A percentile compares a stretch with the other conserved stretches of the same genome.
These are phyloP conservation scores for Candida vaughaniae DNA, from an alignment of 805 yeast genomes.

Conservation along the genomic window DNA sequence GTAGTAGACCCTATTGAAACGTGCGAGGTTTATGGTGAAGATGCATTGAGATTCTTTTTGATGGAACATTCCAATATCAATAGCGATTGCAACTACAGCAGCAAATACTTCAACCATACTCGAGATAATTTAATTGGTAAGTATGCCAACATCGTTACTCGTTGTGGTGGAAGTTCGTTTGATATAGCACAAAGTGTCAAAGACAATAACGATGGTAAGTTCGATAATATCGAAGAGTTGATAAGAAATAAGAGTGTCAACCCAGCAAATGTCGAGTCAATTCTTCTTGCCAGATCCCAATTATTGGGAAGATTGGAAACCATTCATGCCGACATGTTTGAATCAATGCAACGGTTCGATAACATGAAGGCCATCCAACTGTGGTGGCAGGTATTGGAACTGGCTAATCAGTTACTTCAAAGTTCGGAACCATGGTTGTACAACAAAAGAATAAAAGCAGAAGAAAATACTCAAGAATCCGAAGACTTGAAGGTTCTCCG, in stretches of 20 bases:
- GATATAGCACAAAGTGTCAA: constrained; percentile 47
- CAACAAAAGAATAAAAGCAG: constrained; percentile 22
- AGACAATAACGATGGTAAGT: constrained; percentile 20
- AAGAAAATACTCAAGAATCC: constrained; percentile 15
- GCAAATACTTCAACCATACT: constrained; percentile 47
- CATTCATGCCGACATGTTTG: constrained; percentile 40
- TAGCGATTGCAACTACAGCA: constrained; percentile 78
- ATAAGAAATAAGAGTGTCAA: constrained; percentile 14
- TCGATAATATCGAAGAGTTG: constrained; percentile 22
- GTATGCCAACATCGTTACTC: constrained; percentile 72
- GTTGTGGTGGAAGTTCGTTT: constrained; percentile 74
- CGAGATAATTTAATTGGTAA: constrained; percentile 75
- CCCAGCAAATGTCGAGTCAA: constrained; percentile 12
- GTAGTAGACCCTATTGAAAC: constrained; percentile 88
- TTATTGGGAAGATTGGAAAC: constrained; percentile 33
- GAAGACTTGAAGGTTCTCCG: constrained; percentile 16
- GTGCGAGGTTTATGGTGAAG: constrained; percentile 63
- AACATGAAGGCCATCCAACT: constrained; percentile 54
- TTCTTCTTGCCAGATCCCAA: constrained; percentile 14
- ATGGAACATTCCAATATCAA: constrained; percentile 73
- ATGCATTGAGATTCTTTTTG: constrained; percentile 71
- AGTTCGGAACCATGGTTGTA: constrained; percentile 73
- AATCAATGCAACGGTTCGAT: constrained; percentile 45
- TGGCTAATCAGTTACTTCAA: constrained; percentile 69
- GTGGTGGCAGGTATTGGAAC: constrained; percentile 58